Evolutionary conservation across 2,329 filamentous ascomycete genomes (phyloP).

Genomic region (Pseudocercospora fuligena): DNA sequence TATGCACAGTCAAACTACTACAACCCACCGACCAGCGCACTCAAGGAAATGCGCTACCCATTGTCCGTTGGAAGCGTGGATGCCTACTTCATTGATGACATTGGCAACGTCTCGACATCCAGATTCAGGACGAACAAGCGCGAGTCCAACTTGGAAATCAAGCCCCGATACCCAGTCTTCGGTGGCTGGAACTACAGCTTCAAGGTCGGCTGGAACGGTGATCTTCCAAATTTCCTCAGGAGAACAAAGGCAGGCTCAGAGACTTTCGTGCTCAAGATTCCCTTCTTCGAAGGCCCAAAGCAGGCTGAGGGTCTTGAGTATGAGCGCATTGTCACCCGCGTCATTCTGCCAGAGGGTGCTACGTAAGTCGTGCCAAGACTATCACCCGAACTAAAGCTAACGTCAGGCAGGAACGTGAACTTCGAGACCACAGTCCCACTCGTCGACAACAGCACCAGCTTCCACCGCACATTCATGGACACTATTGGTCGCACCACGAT

Average conservation of each 20-base stretch:
- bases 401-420: constrained; percentile 70
- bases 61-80: constrained; percentile 80
- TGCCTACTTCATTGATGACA: constrained; percentile 93
- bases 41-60: constrained; percentile 81
- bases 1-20: constrained; percentile 58
- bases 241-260: constrained; percentile 60
- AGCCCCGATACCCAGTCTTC: constrained; percentile 94
- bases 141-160: constrained; percentile 78
- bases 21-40: constrained; percentile 74
- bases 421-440: constrained; percentile 77
- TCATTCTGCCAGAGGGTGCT: constrained; percentile 90
- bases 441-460: constrained; percentile 61
- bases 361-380: constrained; percentile 61
- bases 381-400: constrained; percentile 11
- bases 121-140: constrained; percentile 74
- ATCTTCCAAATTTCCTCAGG: constrained; percentile 77
- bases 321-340: constrained; percentile 75
- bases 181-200: constrained; percentile 99
- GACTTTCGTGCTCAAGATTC: constrained; percentile 84
- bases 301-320: constrained; percentile 85
- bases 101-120: constrained; percentile 96
- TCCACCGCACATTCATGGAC: constrained; percentile 92
- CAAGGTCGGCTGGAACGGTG: constrained; percentile 92
- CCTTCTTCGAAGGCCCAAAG: constrained; percentile 91
- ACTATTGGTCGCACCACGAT: constrained; percentile 85